A percentile compares a stretch with the other conserved stretches of the same genome.
These are phyloP conservation scores for Yamadazyma scolyti DNA, from an alignment of 805 yeast genomes.

Conservation along the genomic window DNA sequence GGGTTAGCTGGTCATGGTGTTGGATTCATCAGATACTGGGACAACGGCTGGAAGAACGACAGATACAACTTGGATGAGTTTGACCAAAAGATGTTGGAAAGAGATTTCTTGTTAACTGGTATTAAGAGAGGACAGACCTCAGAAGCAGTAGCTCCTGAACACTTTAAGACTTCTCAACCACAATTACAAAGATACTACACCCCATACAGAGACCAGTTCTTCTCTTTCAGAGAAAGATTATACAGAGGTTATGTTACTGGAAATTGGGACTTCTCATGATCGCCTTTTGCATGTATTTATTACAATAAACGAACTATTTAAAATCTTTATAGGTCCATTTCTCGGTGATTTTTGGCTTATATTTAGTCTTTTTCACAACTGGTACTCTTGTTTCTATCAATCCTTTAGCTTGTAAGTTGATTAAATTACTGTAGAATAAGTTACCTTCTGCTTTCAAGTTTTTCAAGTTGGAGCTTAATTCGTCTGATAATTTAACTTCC, in stretches of 20 bases:
- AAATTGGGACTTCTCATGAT: constrained; percentile 36
- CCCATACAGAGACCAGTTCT: constrained; percentile 45
- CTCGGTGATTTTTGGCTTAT: constrained; percentile 75
- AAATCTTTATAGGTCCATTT: constrained; percentile 94
- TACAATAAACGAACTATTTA: constrained; percentile 36
- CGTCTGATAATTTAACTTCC: constrained; percentile 84
- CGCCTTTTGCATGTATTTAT: constrained; percentile 8
- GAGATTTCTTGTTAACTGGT: constrained; percentile 79
- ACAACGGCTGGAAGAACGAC: constrained; percentile 47
- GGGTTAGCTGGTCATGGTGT: constrained; percentile 45
- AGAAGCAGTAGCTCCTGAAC: constrained; percentile 68
- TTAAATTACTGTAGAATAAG: constrained; percentile 75
- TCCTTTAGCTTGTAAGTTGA: constrained; percentile 79
- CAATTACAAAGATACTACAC: constrained; percentile 40
- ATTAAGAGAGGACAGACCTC: constrained; percentile 64
- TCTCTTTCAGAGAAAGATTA: constrained; percentile 44
- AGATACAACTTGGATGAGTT: constrained; percentile 40
- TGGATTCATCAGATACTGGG: constrained; percentile 45
- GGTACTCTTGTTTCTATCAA: constrained; percentile 81
- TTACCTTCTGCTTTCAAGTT: constrained; percentile 89
- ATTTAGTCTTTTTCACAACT: constrained; percentile 60
- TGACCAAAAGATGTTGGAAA: constrained; percentile 53
- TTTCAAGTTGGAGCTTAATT: constrained; percentile 80
- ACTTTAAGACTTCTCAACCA: constrained; percentile 54
- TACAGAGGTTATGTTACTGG: constrained; percentile 45